Evolutionary conservation across 305 asterid species (phyloP), one percentile per base, ranked within the genome.

Genomic region (Coffea humblotiana): DNA sequence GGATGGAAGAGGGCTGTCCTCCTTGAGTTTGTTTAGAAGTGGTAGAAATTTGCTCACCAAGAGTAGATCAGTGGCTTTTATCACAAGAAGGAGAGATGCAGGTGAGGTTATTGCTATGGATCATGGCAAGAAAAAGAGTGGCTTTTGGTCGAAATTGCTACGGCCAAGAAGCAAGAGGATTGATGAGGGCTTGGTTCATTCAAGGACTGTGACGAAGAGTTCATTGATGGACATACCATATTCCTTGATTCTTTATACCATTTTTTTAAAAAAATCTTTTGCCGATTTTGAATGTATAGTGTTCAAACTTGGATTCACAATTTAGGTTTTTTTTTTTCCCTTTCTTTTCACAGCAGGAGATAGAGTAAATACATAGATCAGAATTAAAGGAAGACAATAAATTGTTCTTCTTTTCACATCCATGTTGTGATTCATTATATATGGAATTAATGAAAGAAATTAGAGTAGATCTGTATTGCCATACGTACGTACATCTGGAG

Each of bases 101-200:
- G 52, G 78, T 5, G 56, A 67, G 2, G 21, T 15, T 18, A 45
- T 52, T n/a, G 60, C 12, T 11, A 2, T 29, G 51, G 71, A 76
- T 51, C 43, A 16, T 6, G 78, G 67, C 74, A 77, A 82, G 76
- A 79, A 78, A 65, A 91, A 86, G 82, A 56, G 78, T 8, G 89
- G 97, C 60, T 86, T 94, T 84, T 92, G 95, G 93, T 89, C 91
- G 11, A 93, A 83, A 78, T 80, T 91, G 81, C 54, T 88, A 19
- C 80, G 72, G 8, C 83, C 84, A 6, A 86, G 84, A 70, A 88
- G 45, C 14, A 66, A 68, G 27, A 76, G 32, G 54, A 61, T 35
- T 47, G 23, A 75, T 21, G 80, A 76, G 52, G 75, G 76, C 3
- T 85, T 91, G 87, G 65, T 75, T 83, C 89, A 78, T 61, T 89